These are phyloP conservation scores for Penicillium fuscoglaucum DNA, from an alignment of 2,329 filamentous ascomycete genomes.

Conservation along the genomic window DNA sequence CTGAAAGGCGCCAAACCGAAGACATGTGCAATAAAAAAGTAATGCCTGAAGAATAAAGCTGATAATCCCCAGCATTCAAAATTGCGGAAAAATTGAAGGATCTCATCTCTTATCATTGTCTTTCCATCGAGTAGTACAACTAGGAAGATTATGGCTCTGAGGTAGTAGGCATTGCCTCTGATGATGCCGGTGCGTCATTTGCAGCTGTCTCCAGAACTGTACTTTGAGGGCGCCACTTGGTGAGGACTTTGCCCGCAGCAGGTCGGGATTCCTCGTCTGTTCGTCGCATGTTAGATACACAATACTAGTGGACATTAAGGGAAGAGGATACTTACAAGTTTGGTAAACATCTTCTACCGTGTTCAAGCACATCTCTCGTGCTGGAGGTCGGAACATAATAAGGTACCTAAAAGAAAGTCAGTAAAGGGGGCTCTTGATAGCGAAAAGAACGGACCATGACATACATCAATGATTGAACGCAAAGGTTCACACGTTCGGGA, in stretches of 20 bases:
- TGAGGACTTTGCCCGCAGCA: slow-evolving; percentile 54
- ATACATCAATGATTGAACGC: slow-evolving; percentile 58
- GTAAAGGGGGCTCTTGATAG: not conserved
- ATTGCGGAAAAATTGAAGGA: not conserved
- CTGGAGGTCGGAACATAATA: slow-evolving; percentile 60
- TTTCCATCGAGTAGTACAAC: not conserved
- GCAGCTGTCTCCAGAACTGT: slow-evolving; percentile 19
- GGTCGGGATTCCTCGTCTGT: slow-evolving; percentile 50
- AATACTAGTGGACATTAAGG: not conserved
- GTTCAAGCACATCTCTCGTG: slow-evolving; percentile 58
- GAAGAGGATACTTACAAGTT: slow-evolving; percentile 45
- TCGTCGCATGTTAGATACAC: slow-evolving; percentile 7
- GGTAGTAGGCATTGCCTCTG: slow-evolving; percentile 11
- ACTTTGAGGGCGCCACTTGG: slow-evolving; percentile 56
- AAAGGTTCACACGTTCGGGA: slow-evolving; percentile 62
- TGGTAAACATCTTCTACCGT: slow-evolving; percentile 60
- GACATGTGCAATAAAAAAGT: not conserved
- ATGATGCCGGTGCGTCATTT: slow-evolving; percentile 10
- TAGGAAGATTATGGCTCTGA: slow-evolving; percentile 1
- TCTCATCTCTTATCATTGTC: not conserved
- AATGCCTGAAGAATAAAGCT: not conserved
- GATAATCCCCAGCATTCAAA: not conserved
- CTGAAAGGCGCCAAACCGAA: not conserved
- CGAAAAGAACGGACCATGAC: slow-evolving; percentile 21
- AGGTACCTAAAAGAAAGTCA: slow-evolving; percentile 48